Evolutionary conservation across 345 rosid species (phyloP), one percentile per base, ranked within the genome.

Genomic region (Anacardium occidentale): DNA sequence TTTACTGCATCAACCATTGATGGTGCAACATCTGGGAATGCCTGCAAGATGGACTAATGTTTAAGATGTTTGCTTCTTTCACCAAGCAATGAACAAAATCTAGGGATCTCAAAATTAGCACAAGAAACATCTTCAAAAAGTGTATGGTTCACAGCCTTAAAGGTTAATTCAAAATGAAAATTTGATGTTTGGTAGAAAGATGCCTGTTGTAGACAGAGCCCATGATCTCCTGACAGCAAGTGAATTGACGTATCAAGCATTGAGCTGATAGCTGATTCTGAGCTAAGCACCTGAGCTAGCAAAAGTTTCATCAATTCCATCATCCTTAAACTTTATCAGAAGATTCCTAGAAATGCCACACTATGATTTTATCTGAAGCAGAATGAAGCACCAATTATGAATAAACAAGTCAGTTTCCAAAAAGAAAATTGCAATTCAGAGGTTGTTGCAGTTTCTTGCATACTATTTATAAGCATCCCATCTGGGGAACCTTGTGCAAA

Each of bases 181-280:
- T 47, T 66, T 52, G 71, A 64, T n/a, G 51, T 69, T n/a, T 45
- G 71, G 62, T 17, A 60, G n/a, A 76, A 58, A 44, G 52, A 70
- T 88, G 92, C 99, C 96, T 95, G 98, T 63, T 89, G 97, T 53
- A 95, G 76, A 68, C 97, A 98, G 76, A 95, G 98, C 48, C 96
- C 93, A 4, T 95, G 99, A 83, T 91, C 98, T 80, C 99, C 99
- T 0, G 97, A 90, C 77, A 95, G 65, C 72, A 77, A 50, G 59
- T 96, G 96, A 78, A 91, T 88, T 56, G 99, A 95, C 98, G 92
- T 88, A 83, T 95, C 98, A 52, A 95, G 85, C 93, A 87, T 86
- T 68, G 99, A 87, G 79, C 98, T 92, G 20, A 95, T 87, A 54
- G 97, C 92, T 53, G 99, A 82, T 63, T 92, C 97, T 64, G 94